phyloP scores from a whole-genome alignment of 2,329 filamentous ascomycete species.

The Bipolaris zeicola region DNA sequence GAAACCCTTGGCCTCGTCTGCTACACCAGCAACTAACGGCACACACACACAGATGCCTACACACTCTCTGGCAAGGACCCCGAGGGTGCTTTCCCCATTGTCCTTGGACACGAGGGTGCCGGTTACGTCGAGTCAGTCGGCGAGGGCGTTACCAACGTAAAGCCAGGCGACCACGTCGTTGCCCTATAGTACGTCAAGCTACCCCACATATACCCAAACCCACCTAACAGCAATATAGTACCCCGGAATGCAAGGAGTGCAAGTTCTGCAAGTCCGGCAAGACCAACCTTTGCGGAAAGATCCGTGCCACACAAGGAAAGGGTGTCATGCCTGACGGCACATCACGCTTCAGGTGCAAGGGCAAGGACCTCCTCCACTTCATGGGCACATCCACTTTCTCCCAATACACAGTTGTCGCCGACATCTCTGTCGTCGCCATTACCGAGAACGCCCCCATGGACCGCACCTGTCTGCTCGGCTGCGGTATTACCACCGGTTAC shows the following conservation, averaged over 20 bases:
- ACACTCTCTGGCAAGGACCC: constrained; percentile 80
- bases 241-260: constrained; percentile 95
- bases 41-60: constrained; percentile 64
- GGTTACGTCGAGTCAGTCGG: constrained; percentile 65
- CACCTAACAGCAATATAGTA: constrained; percentile 63
- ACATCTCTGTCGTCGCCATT: constrained; percentile 96
- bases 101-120: constrained; percentile 51
- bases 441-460: constrained; percentile 92
- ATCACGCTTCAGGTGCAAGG: constrained; percentile 90
- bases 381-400: constrained; percentile 99
- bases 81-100: constrained; percentile 65
- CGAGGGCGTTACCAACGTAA: constrained; percentile 92
- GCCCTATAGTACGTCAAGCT: constrained; percentile 48
- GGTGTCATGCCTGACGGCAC: constrained; percentile 98
- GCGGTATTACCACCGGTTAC: constrained; percentile 98
- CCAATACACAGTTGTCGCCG: constrained; percentile 97
- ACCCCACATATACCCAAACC: neutral
- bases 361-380: constrained; percentile 95
- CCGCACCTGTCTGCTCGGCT: constrained; percentile 92
- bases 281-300: constrained; percentile 99
- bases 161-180: constrained; percentile 84
- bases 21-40: neutral
- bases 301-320: constrained; percentile 92
- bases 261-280: constrained; percentile 99
- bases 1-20: neutral